Base-by-base conservation (phyloP, 768 basidiomycete species). In the Kwoniella sp. region DNA sequence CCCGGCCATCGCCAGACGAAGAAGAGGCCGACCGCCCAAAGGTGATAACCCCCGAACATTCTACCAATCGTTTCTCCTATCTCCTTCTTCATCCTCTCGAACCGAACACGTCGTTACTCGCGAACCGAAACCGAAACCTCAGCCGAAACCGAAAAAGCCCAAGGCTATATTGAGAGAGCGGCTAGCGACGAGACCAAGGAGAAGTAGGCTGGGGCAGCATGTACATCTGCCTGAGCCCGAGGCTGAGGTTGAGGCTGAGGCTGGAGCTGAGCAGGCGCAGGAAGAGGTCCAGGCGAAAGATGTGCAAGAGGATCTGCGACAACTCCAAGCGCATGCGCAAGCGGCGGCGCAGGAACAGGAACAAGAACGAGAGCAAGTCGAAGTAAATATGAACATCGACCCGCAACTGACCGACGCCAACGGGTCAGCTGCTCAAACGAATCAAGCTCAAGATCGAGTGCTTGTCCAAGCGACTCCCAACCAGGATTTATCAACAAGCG, bases 1-100 rank as follows among this genome's bases (percentile, higher is more conserved):
- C 5, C 70, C 74, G 12, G 74, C 74, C 19, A 64, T 76, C 44
- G 72, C 72, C 25, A 63, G 68, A 4, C 63, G 74, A 17, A 51
- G 70, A 30, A 60, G 74, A 24, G 74, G 74, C 19, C 53, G 74
- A 67, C 74, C 74, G 19, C 72, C 72, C 13, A 73, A 73, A 52
- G 58, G 33, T 30, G 50, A 57, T 49, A 44, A 61, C 54, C 25
- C 56, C 49, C 36, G 51, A 24, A 68, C 57, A 52, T 63, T 65
- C 51, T 62, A 63, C 40, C 68, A 61, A 40, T 68, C 67, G n/a
- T 60, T 60, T 49, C 48, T 61, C 27, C 59, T 62, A 30, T 36
- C 56, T 40, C 49, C 60, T 4, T 44, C 67, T 1, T 48, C 54
- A 48, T 37, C 60, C 8, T 6, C 25, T 7, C 26, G 26, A n/a